Percentiles rank a stretch among this genome's conserved stretches.
Conservation (phyloP, 345 rosid genomes). For the Dipteronia sinensis region DNA sequence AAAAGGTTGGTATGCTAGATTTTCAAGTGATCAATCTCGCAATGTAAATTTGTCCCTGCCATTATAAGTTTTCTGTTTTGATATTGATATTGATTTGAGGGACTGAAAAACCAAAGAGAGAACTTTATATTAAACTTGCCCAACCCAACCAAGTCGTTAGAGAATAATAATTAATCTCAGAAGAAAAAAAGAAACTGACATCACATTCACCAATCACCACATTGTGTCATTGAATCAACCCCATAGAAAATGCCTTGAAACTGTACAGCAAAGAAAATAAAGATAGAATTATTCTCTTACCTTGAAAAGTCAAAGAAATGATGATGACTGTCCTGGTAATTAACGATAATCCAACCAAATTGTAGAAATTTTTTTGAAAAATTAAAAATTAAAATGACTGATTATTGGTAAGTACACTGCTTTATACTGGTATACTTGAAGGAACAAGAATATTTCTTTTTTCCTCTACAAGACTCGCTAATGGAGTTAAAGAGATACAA, state of each 20-base stretch:
- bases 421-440: constrained; percentile 10
- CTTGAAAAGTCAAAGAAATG: neutral
- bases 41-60: neutral
- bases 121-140: neutral
- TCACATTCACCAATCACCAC: neutral
- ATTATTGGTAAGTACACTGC: neutral
- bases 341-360: neutral
- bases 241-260: neutral
- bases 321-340: constrained; percentile 2
- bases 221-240: neutral
- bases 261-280: neutral
- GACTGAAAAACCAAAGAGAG: constrained; percentile 19
- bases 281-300: neutral
- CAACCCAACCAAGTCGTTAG: neutral
- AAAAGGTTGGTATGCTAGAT: neutral
- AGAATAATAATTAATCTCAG: neutral
- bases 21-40: neutral
- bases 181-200: neutral
- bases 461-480: constrained; percentile 25
- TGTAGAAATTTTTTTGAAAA: neutral
- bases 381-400: neutral
- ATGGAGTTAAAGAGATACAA: constrained; percentile 21
- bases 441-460: constrained; percentile 5
- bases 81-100: neutral
- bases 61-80: neutral